Base-by-base conservation (phyloP, 2,329 filamentous ascomycete species). In the Trichoderma semiorbis region DNA sequence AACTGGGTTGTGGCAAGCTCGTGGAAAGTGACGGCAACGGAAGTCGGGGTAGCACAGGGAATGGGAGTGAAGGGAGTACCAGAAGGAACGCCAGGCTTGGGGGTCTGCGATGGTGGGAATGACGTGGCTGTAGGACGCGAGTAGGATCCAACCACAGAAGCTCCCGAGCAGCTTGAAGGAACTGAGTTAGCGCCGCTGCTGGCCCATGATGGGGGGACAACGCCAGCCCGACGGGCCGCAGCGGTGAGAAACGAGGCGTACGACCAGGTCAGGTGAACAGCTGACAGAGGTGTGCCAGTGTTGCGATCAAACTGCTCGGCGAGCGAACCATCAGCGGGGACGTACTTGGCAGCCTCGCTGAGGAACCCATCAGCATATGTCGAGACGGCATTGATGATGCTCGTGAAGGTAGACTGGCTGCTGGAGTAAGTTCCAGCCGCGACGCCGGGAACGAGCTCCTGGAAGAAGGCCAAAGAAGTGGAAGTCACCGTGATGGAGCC, bases 401-500 rank as follows among this genome's bases (percentile, higher is more conserved):
- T 80, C 0, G 82, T 82, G 80, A 87, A 93, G 6, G 82, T 85
- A 11, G 76, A 66, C 0, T 84, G 83, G 65, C 74, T 76, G 2
- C 84, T 81, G 7, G 83, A 76, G 78, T 92, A 95, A 0, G 88
- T 93, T 43, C 92, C 92, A 1, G 84, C 80, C 2, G 87, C 80
- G 12, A 89, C 85, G 0, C 84, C 85, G 14, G 89, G 84, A 66
- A 88, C 85, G 8, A 93, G 83, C 74, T 90, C 90, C 73, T 84
- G 80, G 87, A 95, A 96, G 84, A 96, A 95, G 8, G 87, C 78
- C 10, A 94, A 84, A 0, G 92, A 94, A 2, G 85, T 85, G 0
- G 84, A 81, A 6, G 89, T 91, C 61, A 95, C 87, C 0, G 85
- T 87, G 76, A 97, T 86, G 7, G 85, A 90, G 1, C 89, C 90